These are phyloP conservation scores for Penicillium ochrochloron DNA, from an alignment of 495 filamentous ascomycete genomes.

Conservation along the genomic window DNA sequence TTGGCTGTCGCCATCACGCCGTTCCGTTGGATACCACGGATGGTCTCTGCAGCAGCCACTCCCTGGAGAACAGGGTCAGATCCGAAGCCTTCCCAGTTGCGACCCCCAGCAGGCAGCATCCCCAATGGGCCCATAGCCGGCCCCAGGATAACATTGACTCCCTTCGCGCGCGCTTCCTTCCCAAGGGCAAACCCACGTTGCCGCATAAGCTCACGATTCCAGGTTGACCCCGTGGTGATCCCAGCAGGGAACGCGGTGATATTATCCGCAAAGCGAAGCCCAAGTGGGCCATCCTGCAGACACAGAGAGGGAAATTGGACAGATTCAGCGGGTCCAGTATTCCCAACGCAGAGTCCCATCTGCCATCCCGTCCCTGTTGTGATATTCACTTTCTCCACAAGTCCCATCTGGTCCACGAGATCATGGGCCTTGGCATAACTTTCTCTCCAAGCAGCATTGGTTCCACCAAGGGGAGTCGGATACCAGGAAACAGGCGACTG, in stretches of 20 bases:
- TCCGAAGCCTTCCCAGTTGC: slow-evolving; percentile 91
- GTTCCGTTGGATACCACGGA: slow-evolving; percentile 75
- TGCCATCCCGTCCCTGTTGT: slow-evolving; percentile 92
- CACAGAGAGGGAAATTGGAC: slow-evolving; percentile 85
- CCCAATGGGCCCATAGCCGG: slow-evolving; percentile 80
- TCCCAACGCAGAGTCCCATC: slow-evolving; percentile 90
- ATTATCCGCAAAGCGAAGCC: slow-evolving; percentile 76
- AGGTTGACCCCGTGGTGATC: slow-evolving; percentile 83
- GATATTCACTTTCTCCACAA: slow-evolving; percentile 92
- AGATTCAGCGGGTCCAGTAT: slow-evolving; percentile 69
- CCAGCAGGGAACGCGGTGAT: slow-evolving; percentile 83
- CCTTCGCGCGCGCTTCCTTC: slow-evolving; percentile 69
- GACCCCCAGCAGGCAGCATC: slow-evolving; percentile 80
- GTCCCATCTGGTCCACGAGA: slow-evolving; percentile 80
- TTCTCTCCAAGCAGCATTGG: slow-evolving; percentile 68
- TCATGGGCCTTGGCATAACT: slow-evolving; percentile 81
- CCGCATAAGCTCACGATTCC: slow-evolving; percentile 81
- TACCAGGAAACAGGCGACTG: slow-evolving; percentile 75
- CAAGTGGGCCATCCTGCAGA: slow-evolving; percentile 89
- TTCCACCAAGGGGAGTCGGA: slow-evolving; percentile 82
- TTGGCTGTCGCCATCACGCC: slow-evolving; percentile 87
- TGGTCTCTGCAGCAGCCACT: slow-evolving; percentile 69
- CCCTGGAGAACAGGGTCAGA: slow-evolving; percentile 77
- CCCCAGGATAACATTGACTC: slow-evolving; percentile 76
- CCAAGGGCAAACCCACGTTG: slow-evolving; percentile 70